A percentile compares a stretch with the other conserved stretches of the same genome.
Evolutionary conservation across 139 green algal genomes (phyloP).

Genomic region (Chlamydomonas sp.): DNA sequence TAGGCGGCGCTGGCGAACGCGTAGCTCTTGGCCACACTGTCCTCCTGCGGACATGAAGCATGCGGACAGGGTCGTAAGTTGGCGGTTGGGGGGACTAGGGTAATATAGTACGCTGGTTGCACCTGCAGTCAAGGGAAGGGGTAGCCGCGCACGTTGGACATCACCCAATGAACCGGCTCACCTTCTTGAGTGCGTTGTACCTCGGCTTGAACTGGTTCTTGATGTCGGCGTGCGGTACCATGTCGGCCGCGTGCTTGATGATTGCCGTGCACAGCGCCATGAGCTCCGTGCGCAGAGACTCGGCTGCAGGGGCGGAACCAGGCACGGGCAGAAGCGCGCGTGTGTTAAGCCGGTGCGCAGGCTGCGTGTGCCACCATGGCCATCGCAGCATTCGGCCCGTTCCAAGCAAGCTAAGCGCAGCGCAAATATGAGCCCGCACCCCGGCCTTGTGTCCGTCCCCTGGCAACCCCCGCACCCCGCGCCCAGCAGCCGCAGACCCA

Average conservation of each 20-base stretch:
- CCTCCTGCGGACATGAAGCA: constrained; percentile 54
- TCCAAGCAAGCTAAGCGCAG: too few species aligned
- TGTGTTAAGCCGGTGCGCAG: too few species aligned
- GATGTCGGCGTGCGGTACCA: constrained; percentile 30
- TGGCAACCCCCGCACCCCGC: not conserved
- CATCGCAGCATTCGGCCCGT: too few species aligned
- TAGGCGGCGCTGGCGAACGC: constrained; percentile 92
- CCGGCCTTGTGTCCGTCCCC: not conserved
- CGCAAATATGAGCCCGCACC: too few species aligned
- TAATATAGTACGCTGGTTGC: too few species aligned
- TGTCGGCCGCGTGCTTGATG: constrained; percentile 70
- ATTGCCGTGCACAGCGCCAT: constrained; percentile 83
- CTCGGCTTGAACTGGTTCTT: constrained; percentile 90
- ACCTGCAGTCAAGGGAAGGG: too few species aligned
- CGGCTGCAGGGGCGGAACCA: constrained; percentile 23
- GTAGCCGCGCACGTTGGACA: too few species aligned
- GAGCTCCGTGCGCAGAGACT: constrained; percentile 76
- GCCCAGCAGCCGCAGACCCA: not conserved
- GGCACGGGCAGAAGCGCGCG: too few species aligned
- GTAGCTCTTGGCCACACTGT: constrained; percentile 77
- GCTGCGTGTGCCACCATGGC: too few species aligned
- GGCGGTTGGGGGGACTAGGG: too few species aligned
- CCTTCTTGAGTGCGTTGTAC: constrained; percentile 90
- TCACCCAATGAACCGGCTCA: too few species aligned
- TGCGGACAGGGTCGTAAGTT: too few species aligned